Percentiles rank a stretch among this genome's conserved stretches.
Conservation (phyloP, 164 flowering plant genomes). For the Stephania yunnanensis region DNA sequence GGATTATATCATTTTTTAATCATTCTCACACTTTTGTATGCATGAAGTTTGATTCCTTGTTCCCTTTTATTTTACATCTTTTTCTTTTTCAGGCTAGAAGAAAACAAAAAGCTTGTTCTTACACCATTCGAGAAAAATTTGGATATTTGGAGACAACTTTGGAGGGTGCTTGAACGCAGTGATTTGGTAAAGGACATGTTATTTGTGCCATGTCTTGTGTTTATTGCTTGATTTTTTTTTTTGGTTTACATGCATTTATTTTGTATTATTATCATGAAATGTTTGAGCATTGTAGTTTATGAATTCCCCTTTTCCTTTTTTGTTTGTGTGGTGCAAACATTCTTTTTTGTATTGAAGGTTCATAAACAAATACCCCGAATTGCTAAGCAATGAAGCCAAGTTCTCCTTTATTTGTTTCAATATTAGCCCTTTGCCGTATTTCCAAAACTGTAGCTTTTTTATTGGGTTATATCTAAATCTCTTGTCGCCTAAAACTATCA, state of each 20-base stretch:
- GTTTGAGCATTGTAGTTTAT: background rate
- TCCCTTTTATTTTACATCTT: too few relatives aligned
- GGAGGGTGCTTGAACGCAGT: conserved; percentile 97
- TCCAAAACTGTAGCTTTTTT: too few relatives aligned
- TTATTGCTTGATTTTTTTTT: background rate
- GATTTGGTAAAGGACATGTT: conserved; percentile 59
- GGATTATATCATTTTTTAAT: background rate
- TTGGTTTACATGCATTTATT: background rate
- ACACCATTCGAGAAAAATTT: conserved; percentile 98
- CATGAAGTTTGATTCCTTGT: background rate
- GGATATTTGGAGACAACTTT: conserved; percentile 97
- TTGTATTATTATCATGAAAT: background rate
- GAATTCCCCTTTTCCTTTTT: background rate
- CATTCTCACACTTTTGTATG: background rate
- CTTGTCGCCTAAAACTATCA: too few relatives aligned
- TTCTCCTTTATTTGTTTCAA: too few relatives aligned
- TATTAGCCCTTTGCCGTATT: too few relatives aligned
- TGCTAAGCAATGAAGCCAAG: too few relatives aligned
- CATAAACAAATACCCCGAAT: too few relatives aligned
- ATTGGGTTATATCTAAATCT: too few relatives aligned
- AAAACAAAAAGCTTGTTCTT: conserved; percentile 89
- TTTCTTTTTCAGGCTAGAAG: conserved; percentile 63
- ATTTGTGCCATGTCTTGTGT: background rate
- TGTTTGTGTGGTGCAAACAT: background rate
- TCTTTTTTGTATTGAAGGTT: background rate